Evolutionary conservation across 2,329 filamentous ascomycete species (phyloP), one percentile per base, ranked within the genome.

Genomic region (Xylaria hypoxylon): DNA sequence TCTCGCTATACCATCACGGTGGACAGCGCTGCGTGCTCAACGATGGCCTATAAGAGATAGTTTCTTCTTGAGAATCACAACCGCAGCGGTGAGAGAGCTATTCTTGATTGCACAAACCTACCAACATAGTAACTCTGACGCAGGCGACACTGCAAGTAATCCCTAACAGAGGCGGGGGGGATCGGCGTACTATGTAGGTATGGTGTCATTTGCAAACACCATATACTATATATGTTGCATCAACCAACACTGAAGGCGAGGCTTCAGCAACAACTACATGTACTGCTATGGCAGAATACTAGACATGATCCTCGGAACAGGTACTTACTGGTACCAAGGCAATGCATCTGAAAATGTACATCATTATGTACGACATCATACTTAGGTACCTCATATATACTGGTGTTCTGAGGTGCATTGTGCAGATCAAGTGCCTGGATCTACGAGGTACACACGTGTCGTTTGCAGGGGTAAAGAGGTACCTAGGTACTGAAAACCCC

Each of bases 191-290:
- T 26, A 28, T 24, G 28, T 19, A 44, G 22, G 22, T 51, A 62
- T 62, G 59, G 40, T 47, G 53, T 58, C 45, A 63, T 58, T 50
- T 50, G 42, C 44, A 59, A 58, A 58, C 40, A 61, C 13, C 38
- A 48, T 50, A 35, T 44, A 62, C 44, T 31, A 44, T 7, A n/a
- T 40, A 24, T 45, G 26, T 44, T 5, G 38, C n/a, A 13, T 15
- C 17, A 44, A 13, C 17, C 53, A 22, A 6, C 7, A 19, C 22
- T 31, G 17, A 52, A 17, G 8, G 28, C 22, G 8, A 35, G 28
- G 28, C 48, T 50, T 26, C 31, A 8, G 45, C 24, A 28, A 50
- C 15, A 8, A 7, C 24, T 24, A 5, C 28, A 31, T 31, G 8
- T 31, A 31, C 28, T 15, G n/a, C 31, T 8, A 8, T n/a, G 5